These are phyloP conservation scores for Anastatica hierochuntica DNA, from an alignment of 345 rosid genomes.

Conservation along the genomic window DNA sequence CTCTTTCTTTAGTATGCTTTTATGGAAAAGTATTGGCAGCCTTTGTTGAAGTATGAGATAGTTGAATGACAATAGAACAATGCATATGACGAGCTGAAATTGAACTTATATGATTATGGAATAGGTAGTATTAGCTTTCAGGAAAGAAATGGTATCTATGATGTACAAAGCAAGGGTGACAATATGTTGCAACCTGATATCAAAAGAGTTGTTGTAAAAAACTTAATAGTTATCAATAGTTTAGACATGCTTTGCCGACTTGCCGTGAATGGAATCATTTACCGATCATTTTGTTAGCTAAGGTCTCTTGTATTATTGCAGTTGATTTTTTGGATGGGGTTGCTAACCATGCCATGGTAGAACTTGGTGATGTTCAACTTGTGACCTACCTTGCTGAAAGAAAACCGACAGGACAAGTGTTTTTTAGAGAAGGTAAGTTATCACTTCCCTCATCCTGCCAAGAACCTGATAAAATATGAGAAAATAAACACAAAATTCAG, in stretches of 20 bases:
- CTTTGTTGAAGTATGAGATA: background rate
- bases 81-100: background rate
- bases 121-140: background rate
- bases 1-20: background rate
- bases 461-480: background rate
- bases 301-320: constrained; percentile 33
- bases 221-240: background rate
- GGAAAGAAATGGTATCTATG: constrained; percentile 1
- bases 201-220: background rate
- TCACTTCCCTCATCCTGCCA: constrained; percentile 3
- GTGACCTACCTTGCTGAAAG: constrained; percentile 73
- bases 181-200: constrained; percentile 1
- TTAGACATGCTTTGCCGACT: background rate
- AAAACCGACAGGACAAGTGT: constrained; percentile 60
- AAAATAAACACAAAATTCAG: background rate
- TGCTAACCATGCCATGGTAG: constrained; percentile 68
- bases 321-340: constrained; percentile 67
- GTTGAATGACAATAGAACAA: background rate
- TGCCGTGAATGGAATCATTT: constrained; percentile 1
- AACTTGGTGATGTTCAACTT: constrained; percentile 59
- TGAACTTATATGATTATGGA: background rate
- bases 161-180: background rate
- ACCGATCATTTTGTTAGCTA: background rate
- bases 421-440: constrained; percentile 63
- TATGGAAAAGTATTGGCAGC: constrained; percentile 2